A percentile compares a stretch with the other conserved stretches of the same genome.
phyloP scores from a whole-genome alignment of 108 stramenopile species.

The Licmophora abbreviata region DNA sequence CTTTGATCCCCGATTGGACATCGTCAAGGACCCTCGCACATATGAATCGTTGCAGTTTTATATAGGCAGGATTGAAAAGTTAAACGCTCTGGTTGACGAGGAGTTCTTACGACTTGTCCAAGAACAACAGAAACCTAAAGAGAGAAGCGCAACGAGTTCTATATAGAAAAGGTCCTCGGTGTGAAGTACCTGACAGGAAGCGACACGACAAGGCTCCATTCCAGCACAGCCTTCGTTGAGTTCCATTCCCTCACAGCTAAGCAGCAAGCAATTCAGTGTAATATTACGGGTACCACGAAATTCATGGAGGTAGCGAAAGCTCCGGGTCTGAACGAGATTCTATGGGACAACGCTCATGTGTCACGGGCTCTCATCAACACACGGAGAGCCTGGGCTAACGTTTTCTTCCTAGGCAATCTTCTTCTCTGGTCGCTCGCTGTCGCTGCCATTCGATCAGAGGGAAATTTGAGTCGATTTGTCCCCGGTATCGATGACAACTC shows the following conservation, averaged over 20 bases:
- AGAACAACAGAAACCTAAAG: too few species aligned
- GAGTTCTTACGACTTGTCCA: too few species aligned
- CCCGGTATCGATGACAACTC: neutral
- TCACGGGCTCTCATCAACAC: conserved; percentile 21
- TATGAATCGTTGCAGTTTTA: too few species aligned
- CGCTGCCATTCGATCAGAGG: conserved; percentile 15
- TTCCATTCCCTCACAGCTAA: conserved; percentile 49
- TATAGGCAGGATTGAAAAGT: too few species aligned
- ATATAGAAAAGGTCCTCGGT: too few species aligned
- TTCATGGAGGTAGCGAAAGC: conserved; percentile 24
- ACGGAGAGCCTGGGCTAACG: conserved; percentile 9
- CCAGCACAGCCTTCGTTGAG: conserved; percentile 41
- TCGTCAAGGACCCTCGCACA: too few species aligned
- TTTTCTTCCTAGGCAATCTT: conserved; percentile 21
- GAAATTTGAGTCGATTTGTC: conserved; percentile 20
- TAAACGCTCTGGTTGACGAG: too few species aligned
- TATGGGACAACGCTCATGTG: conserved; percentile 39
- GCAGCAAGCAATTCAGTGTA: conserved; percentile 43
- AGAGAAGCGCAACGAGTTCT: too few species aligned
- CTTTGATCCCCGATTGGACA: too few species aligned
- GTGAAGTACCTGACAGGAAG: too few species aligned
- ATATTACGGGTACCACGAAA: conserved; percentile 5
- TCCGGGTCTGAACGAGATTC: conserved; percentile 47
- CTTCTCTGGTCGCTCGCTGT: conserved; percentile 42
- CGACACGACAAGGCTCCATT: too few species aligned